phyloP scores from a whole-genome alignment of 805 yeast genomes.

The Candida boleticola region DNA sequence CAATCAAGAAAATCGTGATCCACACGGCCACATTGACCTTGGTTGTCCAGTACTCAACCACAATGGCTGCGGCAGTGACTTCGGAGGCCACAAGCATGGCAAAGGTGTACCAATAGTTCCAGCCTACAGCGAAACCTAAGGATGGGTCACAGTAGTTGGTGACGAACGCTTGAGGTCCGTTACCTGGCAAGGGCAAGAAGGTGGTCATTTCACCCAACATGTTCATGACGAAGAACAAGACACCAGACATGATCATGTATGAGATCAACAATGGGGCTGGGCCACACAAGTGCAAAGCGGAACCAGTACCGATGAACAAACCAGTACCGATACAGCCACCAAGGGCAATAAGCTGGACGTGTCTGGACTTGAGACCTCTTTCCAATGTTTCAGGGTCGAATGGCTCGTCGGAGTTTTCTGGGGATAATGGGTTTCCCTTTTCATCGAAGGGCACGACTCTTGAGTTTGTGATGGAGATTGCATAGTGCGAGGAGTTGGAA shows the following conservation, averaged over 20 bases:
- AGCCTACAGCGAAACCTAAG: conserved; percentile 33
- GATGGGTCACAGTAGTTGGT: conserved; percentile 26
- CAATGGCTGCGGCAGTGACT: conserved; percentile 34
- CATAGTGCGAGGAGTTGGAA: conserved; percentile 21
- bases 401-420: conserved; percentile 15
- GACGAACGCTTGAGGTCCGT: conserved; percentile 30
- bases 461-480: conserved; percentile 27
- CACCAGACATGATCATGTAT: conserved; percentile 20
- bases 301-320: conserved; percentile 63
- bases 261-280: conserved; percentile 58
- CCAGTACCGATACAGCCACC: conserved; percentile 86
- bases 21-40: conserved; percentile 35
- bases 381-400: conserved; percentile 28
- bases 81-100: conserved; percentile 34
- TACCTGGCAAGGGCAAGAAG: conserved; percentile 34
- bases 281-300: conserved; percentile 58
- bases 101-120: conserved; percentile 34
- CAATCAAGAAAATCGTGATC: conserved; percentile 32
- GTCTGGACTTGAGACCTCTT: conserved; percentile 43
- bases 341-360: conserved; percentile 72
- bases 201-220: conserved; percentile 33
- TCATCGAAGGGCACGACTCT: conserved; percentile 24
- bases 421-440: conserved; percentile 15
- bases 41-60: conserved; percentile 34
- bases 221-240: conserved; percentile 30